Percentiles rank a stretch among this genome's conserved stretches.
Conservation (phyloP, 2,329 filamentous ascomycete genomes). For the Sclerotiophoma versabilis region DNA sequence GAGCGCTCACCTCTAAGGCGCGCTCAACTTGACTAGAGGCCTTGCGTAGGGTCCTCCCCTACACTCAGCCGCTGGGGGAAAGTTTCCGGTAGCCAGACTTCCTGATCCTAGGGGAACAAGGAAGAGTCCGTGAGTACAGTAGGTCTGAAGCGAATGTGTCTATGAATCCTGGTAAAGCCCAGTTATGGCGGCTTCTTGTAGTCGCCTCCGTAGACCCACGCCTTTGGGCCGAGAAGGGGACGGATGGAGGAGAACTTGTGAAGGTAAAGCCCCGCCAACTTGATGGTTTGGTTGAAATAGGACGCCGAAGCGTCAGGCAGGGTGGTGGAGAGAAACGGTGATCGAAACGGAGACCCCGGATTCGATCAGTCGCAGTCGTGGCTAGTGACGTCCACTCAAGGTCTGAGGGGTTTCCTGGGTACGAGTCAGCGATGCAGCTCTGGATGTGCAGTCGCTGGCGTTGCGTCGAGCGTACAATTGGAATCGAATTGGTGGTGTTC, state of each 20-base stretch:
- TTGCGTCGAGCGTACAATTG: slow-evolving; percentile 6
- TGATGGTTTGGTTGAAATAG: slow-evolving; percentile 68
- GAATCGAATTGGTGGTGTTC: background rate
- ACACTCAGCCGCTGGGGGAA: slow-evolving; percentile 51
- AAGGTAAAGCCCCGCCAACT: slow-evolving; percentile 88
- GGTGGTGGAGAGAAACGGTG: slow-evolving; percentile 23
- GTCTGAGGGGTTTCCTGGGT: slow-evolving; percentile 23
- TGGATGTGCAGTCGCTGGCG: slow-evolving; percentile 18
- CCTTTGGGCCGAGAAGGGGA: slow-evolving; percentile 90
- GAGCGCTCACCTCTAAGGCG: slow-evolving; percentile 60
- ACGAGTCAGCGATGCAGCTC: slow-evolving; percentile 25
- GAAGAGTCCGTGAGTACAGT: slow-evolving; percentile 28
- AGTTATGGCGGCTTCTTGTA: slow-evolving; percentile 96
- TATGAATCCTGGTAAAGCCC: slow-evolving; percentile 46
- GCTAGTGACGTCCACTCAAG: slow-evolving; percentile 22
- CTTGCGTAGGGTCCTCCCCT: slow-evolving; percentile 57
- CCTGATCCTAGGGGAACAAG: slow-evolving; percentile 31
- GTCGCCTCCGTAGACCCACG: slow-evolving; percentile 96
- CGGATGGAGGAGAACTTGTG: slow-evolving; percentile 76
- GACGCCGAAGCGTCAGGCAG: slow-evolving; percentile 51
- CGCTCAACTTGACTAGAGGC: slow-evolving; percentile 59
- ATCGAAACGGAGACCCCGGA: slow-evolving; percentile 27
- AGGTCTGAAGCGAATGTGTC: slow-evolving; percentile 22
- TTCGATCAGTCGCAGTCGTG: slow-evolving; percentile 38
- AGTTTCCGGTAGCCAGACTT: slow-evolving; percentile 35